Percentiles rank a stretch among this genome's conserved stretches.
Evolutionary conservation across 495 filamentous ascomycete species (phyloP).

Genomic region (Niebla homalea): DNA sequence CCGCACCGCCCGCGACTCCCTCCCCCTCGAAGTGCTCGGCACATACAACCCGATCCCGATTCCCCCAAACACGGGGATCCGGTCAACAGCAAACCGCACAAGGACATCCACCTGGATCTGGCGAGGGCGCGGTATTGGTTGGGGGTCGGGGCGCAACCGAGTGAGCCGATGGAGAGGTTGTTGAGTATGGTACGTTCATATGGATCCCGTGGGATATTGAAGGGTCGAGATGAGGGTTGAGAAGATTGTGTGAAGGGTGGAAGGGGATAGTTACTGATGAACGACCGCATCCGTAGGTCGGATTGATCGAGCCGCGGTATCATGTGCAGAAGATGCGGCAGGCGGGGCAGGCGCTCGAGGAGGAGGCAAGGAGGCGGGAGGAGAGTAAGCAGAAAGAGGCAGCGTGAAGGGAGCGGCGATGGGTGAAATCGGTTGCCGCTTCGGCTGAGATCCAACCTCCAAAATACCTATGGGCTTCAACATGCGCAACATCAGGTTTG

Average conservation of each 20-base stretch:
- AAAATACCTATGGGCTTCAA: no score
- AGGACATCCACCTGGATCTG: constrained; percentile 54
- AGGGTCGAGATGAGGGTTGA: no score
- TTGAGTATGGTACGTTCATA: constrained; percentile 59
- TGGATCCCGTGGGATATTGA: constrained; percentile 15
- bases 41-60: constrained; percentile 88
- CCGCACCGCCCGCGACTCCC: constrained; percentile 71
- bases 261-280: no score
- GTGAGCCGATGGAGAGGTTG: constrained; percentile 75
- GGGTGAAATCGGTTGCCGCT: no score
- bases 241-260: background rate
- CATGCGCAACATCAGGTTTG: no score
- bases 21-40: constrained; percentile 69
- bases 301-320: constrained; percentile 15
- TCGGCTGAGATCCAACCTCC: no score
- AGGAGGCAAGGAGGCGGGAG: constrained; percentile 1
- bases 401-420: no score
- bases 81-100: constrained; percentile 47
- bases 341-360: constrained; percentile 6
- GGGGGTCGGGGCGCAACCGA: constrained; percentile 90
- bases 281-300: constrained; percentile 2
- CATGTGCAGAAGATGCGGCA: constrained; percentile 10
- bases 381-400: background rate
- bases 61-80: constrained; percentile 43
- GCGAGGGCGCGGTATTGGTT: constrained; percentile 84